Evolutionary conservation across 768 basidiomycete genomes (phyloP).

Genomic region (Naganishia kalamii): DNA sequence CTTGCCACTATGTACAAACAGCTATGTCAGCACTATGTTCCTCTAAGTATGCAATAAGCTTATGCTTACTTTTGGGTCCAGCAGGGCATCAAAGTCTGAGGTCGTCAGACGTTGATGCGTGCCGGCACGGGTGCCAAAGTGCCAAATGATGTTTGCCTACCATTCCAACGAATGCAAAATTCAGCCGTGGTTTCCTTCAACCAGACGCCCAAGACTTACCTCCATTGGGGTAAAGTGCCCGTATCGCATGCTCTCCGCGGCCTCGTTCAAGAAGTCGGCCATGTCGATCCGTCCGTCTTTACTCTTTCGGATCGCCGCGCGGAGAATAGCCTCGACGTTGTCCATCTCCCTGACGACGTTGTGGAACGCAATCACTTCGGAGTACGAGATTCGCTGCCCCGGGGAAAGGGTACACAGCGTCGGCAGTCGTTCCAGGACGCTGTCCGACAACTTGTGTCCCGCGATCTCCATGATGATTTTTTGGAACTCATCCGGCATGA

Average conservation of each 20-base stretch:
- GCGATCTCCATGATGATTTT: conserved; percentile 91
- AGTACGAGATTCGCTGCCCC: conserved; percentile 85
- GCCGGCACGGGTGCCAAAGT: conserved; percentile 77
- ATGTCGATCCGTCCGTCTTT: conserved; percentile 95
- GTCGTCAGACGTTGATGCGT: conserved; percentile 65
- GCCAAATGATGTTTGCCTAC: conserved; percentile 72
- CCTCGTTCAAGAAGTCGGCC: conserved; percentile 87
- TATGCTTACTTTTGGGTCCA: conserved; percentile 62
- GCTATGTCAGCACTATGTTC: neutral
- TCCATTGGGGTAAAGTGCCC: conserved; percentile 97
- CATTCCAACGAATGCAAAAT: conserved; percentile 7
- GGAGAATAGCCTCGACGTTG: conserved; percentile 87
- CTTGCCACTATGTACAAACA: conserved; percentile 32
- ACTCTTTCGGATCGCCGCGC: conserved; percentile 78
- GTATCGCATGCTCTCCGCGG: conserved; percentile 79
- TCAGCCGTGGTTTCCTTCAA: neutral
- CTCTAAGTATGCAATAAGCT: neutral
- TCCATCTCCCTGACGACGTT: conserved; percentile 98
- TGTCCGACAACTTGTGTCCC: conserved; percentile 92
- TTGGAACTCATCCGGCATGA: conserved; percentile 87
- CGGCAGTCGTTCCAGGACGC: conserved; percentile 83
- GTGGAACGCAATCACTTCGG: conserved; percentile 93
- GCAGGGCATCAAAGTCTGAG: conserved; percentile 82
- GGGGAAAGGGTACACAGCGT: conserved; percentile 84
- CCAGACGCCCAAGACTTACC: conserved; percentile 50